Percentiles rank a stretch among this genome's conserved stretches.
These are phyloP conservation scores for Eucalyptus erythrocorys DNA, from an alignment of 345 rosid species.

Conservation along the genomic window DNA sequence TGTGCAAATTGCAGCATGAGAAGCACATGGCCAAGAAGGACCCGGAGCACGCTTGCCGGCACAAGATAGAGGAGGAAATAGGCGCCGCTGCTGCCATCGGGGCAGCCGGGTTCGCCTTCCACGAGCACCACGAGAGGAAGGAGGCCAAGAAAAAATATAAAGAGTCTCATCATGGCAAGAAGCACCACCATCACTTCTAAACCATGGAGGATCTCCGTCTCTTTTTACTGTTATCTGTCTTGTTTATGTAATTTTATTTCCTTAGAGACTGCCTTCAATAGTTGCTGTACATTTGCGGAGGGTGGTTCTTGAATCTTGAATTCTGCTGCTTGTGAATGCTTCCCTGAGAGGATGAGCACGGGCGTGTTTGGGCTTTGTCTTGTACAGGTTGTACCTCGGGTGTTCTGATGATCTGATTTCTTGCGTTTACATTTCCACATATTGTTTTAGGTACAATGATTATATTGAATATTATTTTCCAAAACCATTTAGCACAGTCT, in stretches of 20 bases:
- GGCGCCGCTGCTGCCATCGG: constrained; percentile 28
- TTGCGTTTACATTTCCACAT: neutral
- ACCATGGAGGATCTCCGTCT: neutral
- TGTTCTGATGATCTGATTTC: neutral
- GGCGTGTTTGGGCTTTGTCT: neutral
- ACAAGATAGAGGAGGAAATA: constrained; percentile 38
- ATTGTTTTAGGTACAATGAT: neutral
- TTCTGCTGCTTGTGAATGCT: neutral
- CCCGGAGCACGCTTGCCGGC: constrained; percentile 43
- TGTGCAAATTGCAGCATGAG: neutral
- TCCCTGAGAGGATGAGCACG: neutral
- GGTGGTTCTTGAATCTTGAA: neutral
- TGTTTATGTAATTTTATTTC: neutral
- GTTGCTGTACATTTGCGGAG: neutral
- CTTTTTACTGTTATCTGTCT: neutral
- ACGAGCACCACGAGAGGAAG: constrained; percentile 53
- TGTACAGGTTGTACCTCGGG: neutral
- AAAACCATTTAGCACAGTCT: neutral
- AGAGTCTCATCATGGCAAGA: constrained; percentile 26
- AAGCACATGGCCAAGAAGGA: constrained; percentile 29
- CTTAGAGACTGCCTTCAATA: neutral
- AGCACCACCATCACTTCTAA: constrained; percentile 8
- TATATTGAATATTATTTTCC: neutral
- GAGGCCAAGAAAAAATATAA: constrained; percentile 18
- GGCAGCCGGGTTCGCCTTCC: constrained; percentile 27